Base-by-base conservation (phyloP, 164 flowering plant species). In the Vitis riparia region DNA sequence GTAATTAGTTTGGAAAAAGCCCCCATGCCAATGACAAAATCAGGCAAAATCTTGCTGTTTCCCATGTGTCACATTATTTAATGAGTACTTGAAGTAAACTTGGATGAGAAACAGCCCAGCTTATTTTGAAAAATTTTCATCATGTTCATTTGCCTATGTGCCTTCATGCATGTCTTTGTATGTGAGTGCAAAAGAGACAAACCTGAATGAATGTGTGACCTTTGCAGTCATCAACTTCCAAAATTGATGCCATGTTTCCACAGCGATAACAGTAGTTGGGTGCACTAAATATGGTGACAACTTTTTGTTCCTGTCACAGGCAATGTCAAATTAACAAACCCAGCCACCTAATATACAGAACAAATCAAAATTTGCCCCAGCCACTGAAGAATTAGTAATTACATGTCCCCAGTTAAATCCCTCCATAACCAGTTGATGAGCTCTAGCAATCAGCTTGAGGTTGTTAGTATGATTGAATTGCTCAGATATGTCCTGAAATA, bases 401-500 rank as follows among this genome's bases (percentile, higher is more conserved):
- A 68, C 71, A 58, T 68, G 71, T 5, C 71, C 71, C 71, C 71
- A 68, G 63, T 68, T 68, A 49, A 56, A 68, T 23, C 71, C 71
- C 51, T 68, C 71, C 71, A 68, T 68, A 19, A 68, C 71, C 63
- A 68, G 61, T 53, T 68, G 71, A 16, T 68, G 71, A 29, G 71
- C 71, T 19, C 71, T 57, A 59, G 71, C 71, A n/a, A 68, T 68
- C 37, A 68, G 53, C 63, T 68, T 68, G 29, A 68, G 58, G 53
- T 58, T 68, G 63, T 68, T 68, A 4, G 71, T 58, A 44, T 68
- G 71, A 53, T 68, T 57, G 15, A 68, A 68, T 15, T 68, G 71
- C 50, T 68, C 71, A 58, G 71, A 68, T 57, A 68, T 68, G 63
- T 68, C 71, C 71, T 68, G 71, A 2, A 14, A 17, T 19, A 37